These are phyloP conservation scores for Onygenales sp. DNA, from an alignment of 2,329 filamentous ascomycete species.

Conservation along the genomic window DNA sequence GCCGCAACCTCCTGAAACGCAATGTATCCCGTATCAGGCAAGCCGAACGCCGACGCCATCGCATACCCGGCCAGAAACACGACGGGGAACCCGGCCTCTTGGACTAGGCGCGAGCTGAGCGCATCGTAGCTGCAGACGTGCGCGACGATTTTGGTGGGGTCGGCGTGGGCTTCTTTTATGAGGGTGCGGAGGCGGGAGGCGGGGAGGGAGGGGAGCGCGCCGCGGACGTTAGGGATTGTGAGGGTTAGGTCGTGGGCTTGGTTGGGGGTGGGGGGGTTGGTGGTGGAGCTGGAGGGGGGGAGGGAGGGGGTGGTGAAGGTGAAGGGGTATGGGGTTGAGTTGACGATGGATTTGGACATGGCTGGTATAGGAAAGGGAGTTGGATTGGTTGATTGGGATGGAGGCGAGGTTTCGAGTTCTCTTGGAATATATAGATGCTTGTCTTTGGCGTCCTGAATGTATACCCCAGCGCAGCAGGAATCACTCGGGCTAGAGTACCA, in stretches of 20 bases:
- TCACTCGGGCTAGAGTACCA: too few species aligned
- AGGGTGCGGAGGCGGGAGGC: conserved; percentile 26
- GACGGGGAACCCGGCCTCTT: conserved; percentile 39
- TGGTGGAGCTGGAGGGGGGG: neutral
- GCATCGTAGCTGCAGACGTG: conserved; percentile 37
- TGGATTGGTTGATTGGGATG: too few species aligned
- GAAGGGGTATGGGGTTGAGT: conserved; percentile 4
- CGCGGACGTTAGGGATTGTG: conserved; percentile 23
- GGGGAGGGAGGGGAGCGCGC: conserved; percentile 28
- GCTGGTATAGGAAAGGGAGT: neutral
- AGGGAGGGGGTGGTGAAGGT: neutral
- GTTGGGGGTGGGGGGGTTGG: neutral
- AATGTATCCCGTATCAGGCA: conserved; percentile 43
- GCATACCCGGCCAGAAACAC: conserved; percentile 37
- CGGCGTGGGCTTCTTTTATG: conserved; percentile 31
- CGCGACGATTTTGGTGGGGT: conserved; percentile 37
- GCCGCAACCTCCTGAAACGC: conserved; percentile 38
- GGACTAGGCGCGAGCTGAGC: conserved; percentile 34
- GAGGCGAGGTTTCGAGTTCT: too few species aligned
- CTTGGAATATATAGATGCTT: too few species aligned
- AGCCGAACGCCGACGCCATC: conserved; percentile 30
- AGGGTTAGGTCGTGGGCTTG: neutral
- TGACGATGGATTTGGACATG: conserved; percentile 4
- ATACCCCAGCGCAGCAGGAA: too few species aligned
- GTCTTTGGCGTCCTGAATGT: too few species aligned